Evolutionary conservation across 345 rosid species (phyloP).

Genomic region (Rhizophora apiculata): DNA sequence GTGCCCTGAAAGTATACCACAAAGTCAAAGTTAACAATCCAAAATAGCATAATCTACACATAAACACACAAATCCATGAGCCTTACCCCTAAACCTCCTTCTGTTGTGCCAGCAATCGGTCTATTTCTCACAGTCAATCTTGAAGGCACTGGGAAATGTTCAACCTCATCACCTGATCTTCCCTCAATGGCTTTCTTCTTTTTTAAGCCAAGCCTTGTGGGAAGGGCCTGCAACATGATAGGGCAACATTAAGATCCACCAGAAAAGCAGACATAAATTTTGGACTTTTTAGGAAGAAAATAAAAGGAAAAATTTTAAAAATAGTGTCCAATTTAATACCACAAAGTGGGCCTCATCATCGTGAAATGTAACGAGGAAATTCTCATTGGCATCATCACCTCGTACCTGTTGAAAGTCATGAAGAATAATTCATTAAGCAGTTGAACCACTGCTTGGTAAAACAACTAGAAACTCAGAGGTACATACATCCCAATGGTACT

Average conservation of each 20-base stretch:
- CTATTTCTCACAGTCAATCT: constrained; percentile 69
- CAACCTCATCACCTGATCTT: constrained; percentile 74
- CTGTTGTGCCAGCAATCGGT: constrained; percentile 51
- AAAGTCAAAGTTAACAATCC: constrained; percentile 10
- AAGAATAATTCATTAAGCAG: constrained; percentile 14
- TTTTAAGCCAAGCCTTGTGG: constrained; percentile 72
- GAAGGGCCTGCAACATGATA: constrained; percentile 65
- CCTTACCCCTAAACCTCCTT: constrained; percentile 71
- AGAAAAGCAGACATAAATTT: background rate
- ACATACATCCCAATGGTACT: constrained; percentile 95
- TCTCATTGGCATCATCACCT: constrained; percentile 67
- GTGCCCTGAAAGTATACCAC: constrained; percentile 40
- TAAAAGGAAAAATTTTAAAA: background rate
- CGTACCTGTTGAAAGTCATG: constrained; percentile 46
- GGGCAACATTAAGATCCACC: constrained; percentile 5
- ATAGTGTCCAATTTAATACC: constrained; percentile 41
- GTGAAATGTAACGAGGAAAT: constrained; percentile 78
- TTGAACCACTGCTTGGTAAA: background rate
- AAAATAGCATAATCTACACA: background rate
- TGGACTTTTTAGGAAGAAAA: background rate
- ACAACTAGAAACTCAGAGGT: constrained; percentile 2
- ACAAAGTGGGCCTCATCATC: constrained; percentile 71
- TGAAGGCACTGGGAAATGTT: constrained; percentile 82
- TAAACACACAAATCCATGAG: constrained; percentile 8
- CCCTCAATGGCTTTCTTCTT: constrained; percentile 88